Percentiles rank a stretch among this genome's conserved stretches.
Conservation (phyloP, 2,329 filamentous ascomycete species). For the Fusarium burgessii region DNA sequence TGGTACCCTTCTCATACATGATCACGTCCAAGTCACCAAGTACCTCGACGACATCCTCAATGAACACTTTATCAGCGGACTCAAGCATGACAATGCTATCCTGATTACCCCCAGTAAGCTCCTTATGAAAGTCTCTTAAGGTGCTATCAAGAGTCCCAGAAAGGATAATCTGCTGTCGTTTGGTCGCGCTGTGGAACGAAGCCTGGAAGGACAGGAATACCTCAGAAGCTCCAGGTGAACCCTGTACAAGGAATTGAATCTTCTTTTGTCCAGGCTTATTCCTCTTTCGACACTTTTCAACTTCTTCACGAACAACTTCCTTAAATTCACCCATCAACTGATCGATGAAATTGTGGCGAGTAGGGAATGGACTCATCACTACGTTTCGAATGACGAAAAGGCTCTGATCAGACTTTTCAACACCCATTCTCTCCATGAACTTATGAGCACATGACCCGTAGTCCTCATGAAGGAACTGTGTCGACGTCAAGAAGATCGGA, state of each 20-base stretch:
- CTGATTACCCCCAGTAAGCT: background rate
- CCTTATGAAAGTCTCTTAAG: background rate
- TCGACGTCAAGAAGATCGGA: constrained; percentile 60
- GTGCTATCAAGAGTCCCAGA: constrained; percentile 21
- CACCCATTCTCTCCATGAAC: constrained; percentile 57
- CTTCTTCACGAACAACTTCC: constrained; percentile 48
- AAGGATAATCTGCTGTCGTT: constrained; percentile 53
- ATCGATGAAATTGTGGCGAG: constrained; percentile 54
- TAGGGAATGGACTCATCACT: constrained; percentile 60
- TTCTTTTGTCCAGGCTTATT: constrained; percentile 51
- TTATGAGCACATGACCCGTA: constrained; percentile 56
- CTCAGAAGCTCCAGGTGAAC: constrained; percentile 50
- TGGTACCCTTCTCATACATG: constrained; percentile 23
- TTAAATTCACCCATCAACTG: constrained; percentile 52
- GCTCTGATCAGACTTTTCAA: constrained; percentile 50
- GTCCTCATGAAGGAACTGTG: constrained; percentile 54
- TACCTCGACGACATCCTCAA: background rate
- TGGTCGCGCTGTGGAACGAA: constrained; percentile 51
- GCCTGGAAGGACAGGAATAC: constrained; percentile 55
- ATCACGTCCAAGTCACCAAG: background rate
- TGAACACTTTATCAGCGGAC: background rate
- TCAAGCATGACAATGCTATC: constrained; percentile 36
- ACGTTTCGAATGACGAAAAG: constrained; percentile 61
- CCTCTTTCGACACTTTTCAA: constrained; percentile 49
- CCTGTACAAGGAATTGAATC: constrained; percentile 56